Conservation (phyloP, 2,329 filamentous ascomycete genomes). For the Diaporthe sp. region DNA sequence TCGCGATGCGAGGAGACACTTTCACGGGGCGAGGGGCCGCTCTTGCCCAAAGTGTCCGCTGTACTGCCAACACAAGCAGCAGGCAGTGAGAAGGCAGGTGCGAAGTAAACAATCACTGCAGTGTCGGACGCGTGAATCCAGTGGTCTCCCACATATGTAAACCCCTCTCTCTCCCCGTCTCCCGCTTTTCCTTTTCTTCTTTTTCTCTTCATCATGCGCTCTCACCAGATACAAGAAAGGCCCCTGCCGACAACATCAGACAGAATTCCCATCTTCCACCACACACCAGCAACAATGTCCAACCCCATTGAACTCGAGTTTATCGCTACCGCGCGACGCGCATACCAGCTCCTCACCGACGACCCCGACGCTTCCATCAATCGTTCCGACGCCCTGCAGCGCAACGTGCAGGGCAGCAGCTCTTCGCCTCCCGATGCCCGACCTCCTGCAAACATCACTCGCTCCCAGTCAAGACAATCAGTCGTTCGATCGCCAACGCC, state of each 20-base stretch:
- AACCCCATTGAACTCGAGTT: neutral
- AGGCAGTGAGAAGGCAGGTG: neutral
- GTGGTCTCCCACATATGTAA: neutral
- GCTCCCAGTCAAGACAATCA: neutral
- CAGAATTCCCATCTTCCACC: neutral
- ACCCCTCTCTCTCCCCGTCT: neutral
- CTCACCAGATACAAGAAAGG: neutral
- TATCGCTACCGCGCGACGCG: neutral
- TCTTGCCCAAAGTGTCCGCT: neutral
- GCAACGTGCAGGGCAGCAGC: neutral
- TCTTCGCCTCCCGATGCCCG: neutral
- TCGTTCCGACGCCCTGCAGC: neutral
- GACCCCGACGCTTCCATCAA: neutral
- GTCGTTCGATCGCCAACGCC: neutral
- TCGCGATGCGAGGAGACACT: no score
- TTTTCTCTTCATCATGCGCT: conserved; percentile 14
- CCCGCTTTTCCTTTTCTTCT: neutral
- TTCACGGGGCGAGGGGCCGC: no score
- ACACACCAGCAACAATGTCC: neutral
- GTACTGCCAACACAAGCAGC: neutral
- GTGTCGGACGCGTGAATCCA: neutral
- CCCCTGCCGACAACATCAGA: no score
- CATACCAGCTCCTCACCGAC: neutral
- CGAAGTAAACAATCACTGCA: conserved; percentile 1
- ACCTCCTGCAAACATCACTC: neutral